phyloP scores from a whole-genome alignment of 441 rosid species.

The Cnidoscolus chayamansa region DNA sequence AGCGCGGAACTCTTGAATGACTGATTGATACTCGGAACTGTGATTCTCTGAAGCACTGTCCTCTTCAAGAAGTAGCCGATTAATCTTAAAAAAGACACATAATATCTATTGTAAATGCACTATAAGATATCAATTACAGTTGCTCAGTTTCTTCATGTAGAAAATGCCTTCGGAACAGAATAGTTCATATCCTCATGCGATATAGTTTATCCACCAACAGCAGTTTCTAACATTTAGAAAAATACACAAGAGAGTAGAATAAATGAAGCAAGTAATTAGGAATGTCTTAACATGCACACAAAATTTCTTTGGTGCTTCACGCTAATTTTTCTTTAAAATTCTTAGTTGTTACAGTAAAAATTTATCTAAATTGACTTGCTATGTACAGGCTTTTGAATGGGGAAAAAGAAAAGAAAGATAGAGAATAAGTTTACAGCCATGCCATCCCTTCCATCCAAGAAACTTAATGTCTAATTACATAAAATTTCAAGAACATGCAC shows the following conservation, averaged over 20 bases:
- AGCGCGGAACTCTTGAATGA: slow-evolving; percentile 91
- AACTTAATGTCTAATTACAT: not conserved
- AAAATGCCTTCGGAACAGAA: slow-evolving; percentile 11
- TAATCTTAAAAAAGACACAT: slow-evolving; percentile 48
- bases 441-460: not conserved
- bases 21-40: slow-evolving; percentile 72
- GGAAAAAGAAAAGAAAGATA: not conserved
- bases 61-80: slow-evolving; percentile 91
- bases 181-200: slow-evolving; percentile 11
- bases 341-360: not conserved
- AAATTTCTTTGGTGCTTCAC: not conserved
- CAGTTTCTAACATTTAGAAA: not conserved
- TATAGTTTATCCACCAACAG: not conserved
- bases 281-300: not conserved
- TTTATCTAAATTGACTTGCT: not conserved
- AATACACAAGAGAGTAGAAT: not conserved
- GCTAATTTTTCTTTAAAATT: not conserved
- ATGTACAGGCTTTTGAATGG: slow-evolving; percentile 1
- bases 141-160: slow-evolving; percentile 7
- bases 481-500: not conserved
- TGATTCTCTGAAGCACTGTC: slow-evolving; percentile 80
- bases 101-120: slow-evolving; percentile 19
- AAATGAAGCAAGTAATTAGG: not conserved
- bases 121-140: slow-evolving; percentile 10
- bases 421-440: not conserved